Evolutionary conservation across 2,329 filamentous ascomycete species (phyloP).

Genomic region (Chaetomiaceae sp.): DNA sequence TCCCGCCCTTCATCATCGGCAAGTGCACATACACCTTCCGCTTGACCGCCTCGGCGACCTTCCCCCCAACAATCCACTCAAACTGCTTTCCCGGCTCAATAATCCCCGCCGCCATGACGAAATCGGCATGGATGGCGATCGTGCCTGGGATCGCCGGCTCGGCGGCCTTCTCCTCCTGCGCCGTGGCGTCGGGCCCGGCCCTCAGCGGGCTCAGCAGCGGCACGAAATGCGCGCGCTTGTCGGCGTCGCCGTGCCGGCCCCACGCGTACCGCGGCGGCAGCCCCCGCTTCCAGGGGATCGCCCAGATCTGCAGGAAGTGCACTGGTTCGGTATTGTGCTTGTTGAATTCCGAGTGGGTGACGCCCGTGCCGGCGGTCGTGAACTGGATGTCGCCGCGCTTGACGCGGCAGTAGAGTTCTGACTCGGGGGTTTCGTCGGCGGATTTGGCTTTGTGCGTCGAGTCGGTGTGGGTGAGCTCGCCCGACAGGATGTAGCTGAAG

Average conservation of each 20-base stretch:
- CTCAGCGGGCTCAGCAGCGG: conserved; percentile 70
- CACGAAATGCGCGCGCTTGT: conserved; percentile 65
- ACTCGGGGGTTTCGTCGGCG: conserved; percentile 53
- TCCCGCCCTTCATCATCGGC: conserved; percentile 70
- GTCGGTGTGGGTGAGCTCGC: conserved; percentile 82
- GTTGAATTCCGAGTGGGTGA: conserved; percentile 79
- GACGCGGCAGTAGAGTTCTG: conserved; percentile 64
- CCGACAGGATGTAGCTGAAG: conserved; percentile 79
- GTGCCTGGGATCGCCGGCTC: conserved; percentile 56
- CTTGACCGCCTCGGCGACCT: conserved; percentile 44
- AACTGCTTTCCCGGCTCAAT: conserved; percentile 61
- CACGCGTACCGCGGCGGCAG: conserved; percentile 74
- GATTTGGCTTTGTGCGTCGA: conserved; percentile 68
- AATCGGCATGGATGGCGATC: conserved; percentile 78
- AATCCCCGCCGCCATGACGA: conserved; percentile 75
- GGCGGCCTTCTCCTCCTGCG: conserved; percentile 57
- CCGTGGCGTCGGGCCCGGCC: conserved; percentile 55
- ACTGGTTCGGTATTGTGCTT: conserved; percentile 57
- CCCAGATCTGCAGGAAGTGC: conserved; percentile 89
- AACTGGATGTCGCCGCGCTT: conserved; percentile 81
- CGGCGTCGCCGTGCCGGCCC: conserved; percentile 62
- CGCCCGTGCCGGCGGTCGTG: conserved; percentile 75
- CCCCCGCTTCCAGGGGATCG: conserved; percentile 66
- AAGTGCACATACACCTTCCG: conserved; percentile 76
- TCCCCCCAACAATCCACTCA: conserved; percentile 64